A percentile compares a stretch with the other conserved stretches of the same genome.
These are phyloP conservation scores for Epichloe amarillans DNA, from an alignment of 2,329 filamentous ascomycete species.

Conservation along the genomic window DNA sequence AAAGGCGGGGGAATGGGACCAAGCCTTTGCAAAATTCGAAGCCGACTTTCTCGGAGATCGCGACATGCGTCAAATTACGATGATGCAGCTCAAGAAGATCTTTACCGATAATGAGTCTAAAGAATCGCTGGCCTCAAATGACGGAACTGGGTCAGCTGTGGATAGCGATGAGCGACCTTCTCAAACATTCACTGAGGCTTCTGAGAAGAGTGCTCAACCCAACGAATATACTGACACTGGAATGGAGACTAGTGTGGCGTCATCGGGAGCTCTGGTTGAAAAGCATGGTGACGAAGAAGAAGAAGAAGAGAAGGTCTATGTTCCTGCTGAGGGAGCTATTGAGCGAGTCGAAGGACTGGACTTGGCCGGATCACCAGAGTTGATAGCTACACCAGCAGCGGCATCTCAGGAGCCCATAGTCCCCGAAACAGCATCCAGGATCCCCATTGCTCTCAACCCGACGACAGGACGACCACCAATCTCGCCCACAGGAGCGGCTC, in stretches of 20 bases:
- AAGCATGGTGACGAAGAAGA: constrained; percentile 7
- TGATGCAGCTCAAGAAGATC: constrained; percentile 85
- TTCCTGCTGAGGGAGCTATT: constrained; percentile 22
- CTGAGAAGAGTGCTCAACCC: constrained; percentile 33
- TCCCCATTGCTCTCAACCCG: background rate
- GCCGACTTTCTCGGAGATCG: constrained; percentile 91
- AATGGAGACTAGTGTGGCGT: constrained; percentile 19
- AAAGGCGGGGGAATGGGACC: constrained; percentile 82
- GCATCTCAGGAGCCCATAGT: constrained; percentile 1
- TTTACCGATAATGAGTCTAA: constrained; percentile 84
- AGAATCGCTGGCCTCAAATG: constrained; percentile 56
- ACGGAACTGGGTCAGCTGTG: constrained; percentile 46
- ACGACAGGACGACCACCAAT: constrained; percentile 10
- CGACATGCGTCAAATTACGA: constrained; percentile 83
- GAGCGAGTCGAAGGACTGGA: constrained; percentile 38
- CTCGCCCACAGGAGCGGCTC: constrained; percentile 10
- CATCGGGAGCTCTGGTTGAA: constrained; percentile 11
- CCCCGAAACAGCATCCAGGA: background rate
- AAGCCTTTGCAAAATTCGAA: constrained; percentile 80
- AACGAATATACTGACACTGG: constrained; percentile 25
- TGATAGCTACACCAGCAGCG: constrained; percentile 11
- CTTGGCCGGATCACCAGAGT: constrained; percentile 25
- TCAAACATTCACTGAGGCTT: constrained; percentile 31
- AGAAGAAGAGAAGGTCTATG: constrained; percentile 17
- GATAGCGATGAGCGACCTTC: constrained; percentile 35